These are phyloP conservation scores for Rubia yunnanensis DNA, from an alignment of 257 asterid species.

Conservation along the genomic window DNA sequence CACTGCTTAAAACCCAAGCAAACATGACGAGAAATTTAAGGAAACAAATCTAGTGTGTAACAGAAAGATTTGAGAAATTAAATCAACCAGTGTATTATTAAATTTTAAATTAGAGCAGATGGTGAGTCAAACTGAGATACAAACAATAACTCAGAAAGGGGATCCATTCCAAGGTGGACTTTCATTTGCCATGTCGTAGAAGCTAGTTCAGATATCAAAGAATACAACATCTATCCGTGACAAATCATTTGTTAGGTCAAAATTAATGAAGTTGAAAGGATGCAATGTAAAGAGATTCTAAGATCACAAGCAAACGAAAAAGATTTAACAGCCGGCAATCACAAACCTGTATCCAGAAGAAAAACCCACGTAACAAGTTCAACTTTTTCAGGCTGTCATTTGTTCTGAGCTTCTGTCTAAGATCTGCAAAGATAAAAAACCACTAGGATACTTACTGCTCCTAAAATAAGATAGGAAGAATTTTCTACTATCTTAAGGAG, in stretches of 20 bases:
- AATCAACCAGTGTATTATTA: background rate
- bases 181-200: background rate
- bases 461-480: background rate
- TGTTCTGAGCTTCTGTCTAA: slow-evolving; percentile 15
- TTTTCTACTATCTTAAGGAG: background rate
- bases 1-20: background rate
- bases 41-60: background rate
- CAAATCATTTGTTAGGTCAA: background rate
- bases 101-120: background rate
- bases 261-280: background rate
- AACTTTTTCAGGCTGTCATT: slow-evolving; percentile 13
- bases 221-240: background rate
- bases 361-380: slow-evolving; percentile 42
- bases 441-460: background rate
- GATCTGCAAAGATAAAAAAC: slow-evolving; percentile 26
- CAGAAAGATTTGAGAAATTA: background rate
- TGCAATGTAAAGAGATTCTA: background rate
- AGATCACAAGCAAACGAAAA: background rate
- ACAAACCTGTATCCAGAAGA: slow-evolving; percentile 46
- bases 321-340: background rate
- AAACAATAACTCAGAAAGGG: background rate
- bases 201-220: background rate
- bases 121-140: background rate
- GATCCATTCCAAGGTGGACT: background rate
- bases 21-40: background rate